Evolutionary conservation across 2,329 filamentous ascomycete species (phyloP), one percentile per base, ranked within the genome.

Genomic region (Aspergillus fumigatiaffinis): DNA sequence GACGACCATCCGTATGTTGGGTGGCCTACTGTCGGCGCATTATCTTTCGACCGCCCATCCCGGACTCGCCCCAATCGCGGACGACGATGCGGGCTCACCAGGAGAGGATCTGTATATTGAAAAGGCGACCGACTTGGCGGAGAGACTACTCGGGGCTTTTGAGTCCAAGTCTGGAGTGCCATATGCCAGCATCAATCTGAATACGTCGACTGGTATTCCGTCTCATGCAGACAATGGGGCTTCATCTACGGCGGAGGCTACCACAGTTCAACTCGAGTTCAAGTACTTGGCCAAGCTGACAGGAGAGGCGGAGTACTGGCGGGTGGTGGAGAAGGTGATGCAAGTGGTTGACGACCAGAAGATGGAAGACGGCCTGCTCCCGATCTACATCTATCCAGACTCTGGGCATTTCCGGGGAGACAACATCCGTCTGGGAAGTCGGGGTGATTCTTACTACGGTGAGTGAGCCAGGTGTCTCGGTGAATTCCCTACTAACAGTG

Each of bases 1-100:
- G 78, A 97, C 93, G 7, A 97, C 93, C 0, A 97, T 97, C 67
- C 89, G 94, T 53, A 97, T 97, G 92, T 80, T 99, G 51, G 94
- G 94, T 17, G 94, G 94, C 10, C 80, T 99, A 46, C 81, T 99
- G 35, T 92, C 92, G 1, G 94, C 94, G 9, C 92, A 99, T 73
- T 97, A 97, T 74, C 82, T 99, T n/a, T 93, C 92, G 23, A 94
- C 85, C 25, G 83, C 85, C 54, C 93, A 88, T 64, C 91, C 92
- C 0, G 76, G 88, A n/a, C 80, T 96, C 63, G 92, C 92, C 12
- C 87, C 91, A 0, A 80, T 92, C 56, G 69, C 78, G 5, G 87
- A 90, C 21, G 87, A 92, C 60, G 88, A 92, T 65, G 80, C 83
- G 21, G 90, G 90, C 25, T 81, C 83, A 2, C 80, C 87, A 0